phyloP scores from a whole-genome alignment of 257 asterid genomes.

The Verbascum thapsus region DNA sequence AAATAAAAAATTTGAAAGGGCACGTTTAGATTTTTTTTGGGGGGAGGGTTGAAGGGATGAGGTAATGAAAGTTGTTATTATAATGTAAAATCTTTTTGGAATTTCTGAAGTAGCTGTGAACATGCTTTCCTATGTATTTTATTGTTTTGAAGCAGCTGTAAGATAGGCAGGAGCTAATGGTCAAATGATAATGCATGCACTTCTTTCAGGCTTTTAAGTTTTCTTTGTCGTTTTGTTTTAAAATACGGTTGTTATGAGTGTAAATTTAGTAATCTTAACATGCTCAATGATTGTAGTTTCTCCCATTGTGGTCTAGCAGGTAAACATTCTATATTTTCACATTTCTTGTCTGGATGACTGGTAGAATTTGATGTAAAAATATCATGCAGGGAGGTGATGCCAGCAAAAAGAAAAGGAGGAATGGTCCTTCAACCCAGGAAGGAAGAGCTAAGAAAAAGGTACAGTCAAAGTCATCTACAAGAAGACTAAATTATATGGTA shows the following conservation, averaged over 20 bases:
- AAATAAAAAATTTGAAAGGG: slow-evolving; percentile 1
- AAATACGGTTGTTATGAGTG: background rate
- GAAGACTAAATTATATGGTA: background rate
- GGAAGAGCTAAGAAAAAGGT: slow-evolving; percentile 75
- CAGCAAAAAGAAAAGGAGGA: slow-evolving; percentile 58
- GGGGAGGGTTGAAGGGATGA: background rate
- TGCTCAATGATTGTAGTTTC: slow-evolving; percentile 3
- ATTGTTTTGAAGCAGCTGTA: background rate
- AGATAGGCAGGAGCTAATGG: slow-evolving; percentile 5
- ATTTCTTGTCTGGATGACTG: slow-evolving; percentile 17
- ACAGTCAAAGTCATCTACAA: slow-evolving; percentile 6
- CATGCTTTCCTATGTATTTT: slow-evolving; percentile 18
- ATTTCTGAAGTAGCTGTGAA: background rate
- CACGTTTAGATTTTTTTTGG: background rate
- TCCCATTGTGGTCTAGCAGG: slow-evolving; percentile 2
- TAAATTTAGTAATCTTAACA: slow-evolving; percentile 2
- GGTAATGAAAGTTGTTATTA: background rate
- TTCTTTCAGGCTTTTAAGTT: slow-evolving; percentile 4
- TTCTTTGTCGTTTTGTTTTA: background rate
- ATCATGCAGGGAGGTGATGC: slow-evolving; percentile 52
- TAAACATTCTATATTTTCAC: slow-evolving; percentile 8
- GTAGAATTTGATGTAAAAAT: slow-evolving; percentile 31
- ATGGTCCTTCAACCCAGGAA: slow-evolving; percentile 60
- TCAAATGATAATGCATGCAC: background rate
- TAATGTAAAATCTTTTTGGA: background rate